Evolutionary conservation across 2,329 filamentous ascomycete species (phyloP).

Genomic region (Pseudopithomyces chartarum): DNA sequence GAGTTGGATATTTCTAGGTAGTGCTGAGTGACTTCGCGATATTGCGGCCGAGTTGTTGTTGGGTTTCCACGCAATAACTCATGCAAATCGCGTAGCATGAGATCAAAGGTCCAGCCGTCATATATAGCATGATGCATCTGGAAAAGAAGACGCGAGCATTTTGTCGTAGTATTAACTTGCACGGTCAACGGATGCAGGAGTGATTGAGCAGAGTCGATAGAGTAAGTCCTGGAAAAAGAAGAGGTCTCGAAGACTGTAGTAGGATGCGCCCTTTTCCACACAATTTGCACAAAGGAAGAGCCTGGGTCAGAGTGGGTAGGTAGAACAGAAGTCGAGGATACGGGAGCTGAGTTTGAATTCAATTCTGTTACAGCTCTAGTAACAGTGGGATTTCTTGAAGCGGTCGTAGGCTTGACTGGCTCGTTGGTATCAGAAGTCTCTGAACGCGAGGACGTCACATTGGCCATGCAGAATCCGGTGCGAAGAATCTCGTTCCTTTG

Average conservation of each 20-base stretch:
- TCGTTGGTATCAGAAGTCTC: too few relatives aligned
- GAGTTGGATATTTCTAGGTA: slow-evolving; percentile 39
- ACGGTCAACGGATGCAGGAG: slow-evolving; percentile 66
- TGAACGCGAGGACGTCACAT: slow-evolving; percentile 30
- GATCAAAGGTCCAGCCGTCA: slow-evolving; percentile 90
- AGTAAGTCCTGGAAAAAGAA: slow-evolving; percentile 47
- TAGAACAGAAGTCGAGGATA: too few relatives aligned
- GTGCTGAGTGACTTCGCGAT: slow-evolving; percentile 62
- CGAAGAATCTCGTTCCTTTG: slow-evolving; percentile 69
- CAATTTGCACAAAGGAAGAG: slow-evolving; percentile 63
- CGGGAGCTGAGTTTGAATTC: too few relatives aligned
- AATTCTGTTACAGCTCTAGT: too few relatives aligned
- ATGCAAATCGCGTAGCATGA: slow-evolving; percentile 71
- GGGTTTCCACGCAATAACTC: slow-evolving; percentile 50
- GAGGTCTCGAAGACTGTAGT: slow-evolving; percentile 53
- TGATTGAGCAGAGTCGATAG: slow-evolving; percentile 41
- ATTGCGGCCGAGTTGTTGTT: slow-evolving; percentile 58
- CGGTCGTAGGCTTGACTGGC: too few relatives aligned
- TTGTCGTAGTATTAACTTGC: slow-evolving; percentile 53
- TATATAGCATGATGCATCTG: slow-evolving; percentile 84
- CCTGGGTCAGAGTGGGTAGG: too few relatives aligned
- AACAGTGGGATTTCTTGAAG: too few relatives aligned
- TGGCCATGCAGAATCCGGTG: slow-evolving; percentile 67
- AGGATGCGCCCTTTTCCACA: slow-evolving; percentile 61
- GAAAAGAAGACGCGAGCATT: slow-evolving; percentile 43